Evolutionary conservation across 495 filamentous ascomycete genomes (phyloP).

Genomic region (Annulohypoxylon bovei): DNA sequence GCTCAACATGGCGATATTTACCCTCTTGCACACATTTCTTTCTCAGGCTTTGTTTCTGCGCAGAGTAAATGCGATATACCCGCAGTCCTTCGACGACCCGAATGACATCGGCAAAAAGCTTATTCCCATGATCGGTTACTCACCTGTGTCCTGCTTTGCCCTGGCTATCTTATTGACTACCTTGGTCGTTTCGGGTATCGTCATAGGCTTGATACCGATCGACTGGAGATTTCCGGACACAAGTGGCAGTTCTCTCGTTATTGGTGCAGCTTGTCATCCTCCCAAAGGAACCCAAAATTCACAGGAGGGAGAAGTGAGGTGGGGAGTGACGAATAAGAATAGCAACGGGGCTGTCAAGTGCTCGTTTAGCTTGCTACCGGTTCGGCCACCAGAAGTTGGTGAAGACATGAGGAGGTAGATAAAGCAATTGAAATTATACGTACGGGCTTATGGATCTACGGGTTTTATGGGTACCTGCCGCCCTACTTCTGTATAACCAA

Average conservation of each 20-base stretch:
- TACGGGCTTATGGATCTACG: too few relatives aligned
- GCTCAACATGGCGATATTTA: neutral
- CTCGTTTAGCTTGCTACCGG: neutral
- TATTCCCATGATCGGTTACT: neutral
- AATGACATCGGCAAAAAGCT: neutral
- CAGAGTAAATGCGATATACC: neutral
- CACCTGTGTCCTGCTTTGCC: neutral
- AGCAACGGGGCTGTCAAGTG: neutral
- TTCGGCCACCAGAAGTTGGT: neutral
- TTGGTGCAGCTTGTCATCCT: neutral
- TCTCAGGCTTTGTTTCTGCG: neutral
- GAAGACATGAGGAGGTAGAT: too few relatives aligned
- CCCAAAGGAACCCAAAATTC: neutral
- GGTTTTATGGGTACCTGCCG: too few relatives aligned
- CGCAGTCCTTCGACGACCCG: neutral
- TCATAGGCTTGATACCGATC: neutral
- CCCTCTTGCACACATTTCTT: neutral
- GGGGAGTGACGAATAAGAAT: neutral
- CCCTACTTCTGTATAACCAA: too few relatives aligned
- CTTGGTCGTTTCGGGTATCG: neutral
- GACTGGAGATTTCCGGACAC: neutral
- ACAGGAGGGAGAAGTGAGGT: neutral
- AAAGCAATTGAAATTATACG: too few relatives aligned
- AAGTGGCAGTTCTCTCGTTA: neutral
- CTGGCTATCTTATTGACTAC: neutral